Evolutionary conservation across 371 early-diverging fungal genomes (phyloP), one percentile per base, ranked within the genome.

Genomic region (Syncephalastrum racemosum): DNA sequence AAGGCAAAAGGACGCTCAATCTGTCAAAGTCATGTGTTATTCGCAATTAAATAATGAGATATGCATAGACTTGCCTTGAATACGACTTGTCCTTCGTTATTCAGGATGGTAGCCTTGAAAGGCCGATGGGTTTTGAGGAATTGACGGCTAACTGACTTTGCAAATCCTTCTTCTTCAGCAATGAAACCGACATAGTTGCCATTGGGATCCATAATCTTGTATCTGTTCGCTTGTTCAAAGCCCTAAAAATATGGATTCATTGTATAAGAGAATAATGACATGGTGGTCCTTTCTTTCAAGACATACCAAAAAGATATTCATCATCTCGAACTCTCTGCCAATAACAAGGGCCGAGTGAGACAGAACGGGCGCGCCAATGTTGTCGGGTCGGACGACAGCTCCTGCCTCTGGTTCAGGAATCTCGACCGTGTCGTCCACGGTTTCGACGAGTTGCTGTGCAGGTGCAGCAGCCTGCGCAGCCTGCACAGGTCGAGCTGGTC

Each of bases 201-300:
- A 20, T 69, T 50, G 0, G 86, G 79, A 63, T 90, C 88, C 60
- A 86, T 82, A 42, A 95, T 86, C 4, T 88, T 82, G 59, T 95
- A 94, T 55, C 82, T 79, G 79, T 95, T 95, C 22, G 91, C 94
- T 69, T 95, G 93, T 65, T 95, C 94, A 60, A 83, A 93, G 13
- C 92, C 90, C 68, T 73, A 36, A 14, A 54, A 5, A 6, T 16
- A 19, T 0, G 27, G 7, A 1, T 27, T 7, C 36, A 31, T 20
- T 24, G n/a, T 18, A 16, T 39, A 8, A 41, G 7, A 46, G 25
- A 24, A 53, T 19, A 2, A 43, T 54, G 15, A 45, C 36, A 3
- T 15, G 4, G 16, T 45, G 36, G 12, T 14, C 1, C 18, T 19
- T 31, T 36, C 22, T 39, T 45, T 40, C 25, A 45, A 23, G 31